These are phyloP conservation scores for Chlorella sorokiniana DNA, from an alignment of 139 green algal genomes.

Conservation along the genomic window DNA sequence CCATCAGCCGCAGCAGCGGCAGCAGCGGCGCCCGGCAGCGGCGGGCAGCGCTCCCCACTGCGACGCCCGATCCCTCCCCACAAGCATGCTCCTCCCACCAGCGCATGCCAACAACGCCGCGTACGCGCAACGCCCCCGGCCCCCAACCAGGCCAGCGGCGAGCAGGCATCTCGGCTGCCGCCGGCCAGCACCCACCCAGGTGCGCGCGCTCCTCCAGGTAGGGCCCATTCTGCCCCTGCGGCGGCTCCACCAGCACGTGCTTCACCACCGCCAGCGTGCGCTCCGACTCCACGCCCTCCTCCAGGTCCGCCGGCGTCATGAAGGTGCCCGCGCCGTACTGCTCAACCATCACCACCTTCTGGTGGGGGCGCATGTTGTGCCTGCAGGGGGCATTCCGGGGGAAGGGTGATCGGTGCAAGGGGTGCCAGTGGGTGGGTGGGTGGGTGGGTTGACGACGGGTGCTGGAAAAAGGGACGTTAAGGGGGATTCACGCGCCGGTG, in stretches of 20 bases:
- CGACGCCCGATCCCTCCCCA: too few species aligned
- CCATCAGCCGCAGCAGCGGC: too few species aligned
- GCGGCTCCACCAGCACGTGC: conserved; percentile 30
- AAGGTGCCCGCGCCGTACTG: conserved; percentile 30
- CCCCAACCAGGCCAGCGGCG: too few species aligned
- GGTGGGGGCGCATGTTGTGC: conserved; percentile 13
- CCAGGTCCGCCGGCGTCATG: conserved; percentile 28
- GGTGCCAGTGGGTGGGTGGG: background rate
- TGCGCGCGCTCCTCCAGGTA: conserved; percentile 26
- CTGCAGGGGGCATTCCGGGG: background rate
- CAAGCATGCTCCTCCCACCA: too few species aligned
- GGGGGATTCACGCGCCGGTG: too few species aligned
- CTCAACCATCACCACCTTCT: conserved; percentile 19
- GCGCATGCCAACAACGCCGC: background rate
- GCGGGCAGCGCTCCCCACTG: too few species aligned
- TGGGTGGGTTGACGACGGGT: background rate
- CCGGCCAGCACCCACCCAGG: conserved; percentile 8
- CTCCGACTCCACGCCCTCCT: background rate
- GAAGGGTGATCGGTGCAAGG: background rate
- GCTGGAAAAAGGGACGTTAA: too few species aligned
- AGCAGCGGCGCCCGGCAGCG: too few species aligned
- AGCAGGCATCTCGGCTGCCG: background rate
- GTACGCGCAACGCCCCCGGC: too few species aligned
- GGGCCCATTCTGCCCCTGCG: conserved; percentile 8
- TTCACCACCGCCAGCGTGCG: conserved; percentile 24